These are phyloP conservation scores for Stevia rebaudiana DNA, from an alignment of 140 eudicot genomes.

Conservation along the genomic window DNA sequence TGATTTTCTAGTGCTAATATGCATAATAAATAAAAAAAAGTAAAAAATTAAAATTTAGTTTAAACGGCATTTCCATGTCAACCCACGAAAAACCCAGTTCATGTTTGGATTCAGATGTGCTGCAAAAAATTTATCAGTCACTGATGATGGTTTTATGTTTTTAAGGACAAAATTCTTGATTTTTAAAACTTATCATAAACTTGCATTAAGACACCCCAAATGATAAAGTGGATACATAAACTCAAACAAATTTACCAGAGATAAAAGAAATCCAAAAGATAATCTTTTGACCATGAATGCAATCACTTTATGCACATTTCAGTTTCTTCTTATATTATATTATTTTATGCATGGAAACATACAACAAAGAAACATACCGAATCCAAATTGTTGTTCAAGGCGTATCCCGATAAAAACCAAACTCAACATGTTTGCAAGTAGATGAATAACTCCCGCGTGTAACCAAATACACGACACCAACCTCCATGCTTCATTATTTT, in stretches of 20 bases:
- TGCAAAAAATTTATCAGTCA: neutral
- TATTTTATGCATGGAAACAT: neutral
- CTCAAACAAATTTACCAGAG: neutral
- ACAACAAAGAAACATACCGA: constrained; percentile 41
- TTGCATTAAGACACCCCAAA: neutral
- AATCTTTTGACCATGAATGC: neutral
- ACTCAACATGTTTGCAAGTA: constrained; percentile 93
- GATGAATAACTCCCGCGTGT: constrained; percentile 94
- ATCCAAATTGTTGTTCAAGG: constrained; percentile 97
- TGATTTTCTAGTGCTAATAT: neutral
- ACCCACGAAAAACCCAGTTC: neutral
- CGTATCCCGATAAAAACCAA: constrained; percentile 94
- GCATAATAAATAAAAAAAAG: neutral
- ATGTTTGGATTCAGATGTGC: neutral
- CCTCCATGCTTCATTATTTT: constrained; percentile 77
- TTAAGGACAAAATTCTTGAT: neutral
- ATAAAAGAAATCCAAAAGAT: neutral
- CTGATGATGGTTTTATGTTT: neutral
- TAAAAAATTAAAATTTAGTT: neutral
- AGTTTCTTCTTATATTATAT: neutral
- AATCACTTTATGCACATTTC: neutral
- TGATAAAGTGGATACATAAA: neutral
- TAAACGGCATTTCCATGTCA: neutral
- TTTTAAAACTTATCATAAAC: neutral
- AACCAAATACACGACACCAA: constrained; percentile 81